phyloP scores from a whole-genome alignment of 257 asterid genomes.

The Solanum virginianum region DNA sequence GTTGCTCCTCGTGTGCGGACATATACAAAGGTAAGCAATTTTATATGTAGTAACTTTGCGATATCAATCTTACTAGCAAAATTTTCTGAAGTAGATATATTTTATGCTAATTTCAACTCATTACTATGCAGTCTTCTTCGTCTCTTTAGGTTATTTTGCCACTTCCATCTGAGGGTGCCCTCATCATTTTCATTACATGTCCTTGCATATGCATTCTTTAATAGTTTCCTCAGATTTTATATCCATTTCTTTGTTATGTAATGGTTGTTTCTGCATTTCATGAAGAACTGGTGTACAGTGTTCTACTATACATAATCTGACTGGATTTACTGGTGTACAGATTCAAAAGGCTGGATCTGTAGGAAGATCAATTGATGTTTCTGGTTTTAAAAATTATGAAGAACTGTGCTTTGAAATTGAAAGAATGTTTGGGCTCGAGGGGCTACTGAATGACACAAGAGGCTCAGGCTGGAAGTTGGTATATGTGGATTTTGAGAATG shows the following conservation, averaged over 20 bases:
- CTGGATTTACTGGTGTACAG: constrained; percentile 13
- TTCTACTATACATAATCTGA: neutral
- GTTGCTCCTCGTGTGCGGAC: constrained; percentile 67
- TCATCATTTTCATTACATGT: neutral
- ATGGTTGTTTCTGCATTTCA: neutral
- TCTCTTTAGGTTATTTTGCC: neutral
- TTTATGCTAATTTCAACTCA: neutral
- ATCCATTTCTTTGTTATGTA: neutral
- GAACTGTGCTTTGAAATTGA: constrained; percentile 73
- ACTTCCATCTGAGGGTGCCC: neutral
- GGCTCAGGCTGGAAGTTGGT: constrained; percentile 90
- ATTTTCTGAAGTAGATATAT: neutral
- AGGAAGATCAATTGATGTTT: constrained; percentile 89
- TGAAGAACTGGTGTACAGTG: too few species aligned
- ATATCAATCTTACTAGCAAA: neutral
- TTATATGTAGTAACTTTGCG: neutral
- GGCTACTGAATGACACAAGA: constrained; percentile 57
- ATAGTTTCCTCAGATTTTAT: neutral
- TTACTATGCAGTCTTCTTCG: neutral
- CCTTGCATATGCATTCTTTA: neutral
- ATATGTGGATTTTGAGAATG: constrained; percentile 83
- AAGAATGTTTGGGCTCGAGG: constrained; percentile 82
- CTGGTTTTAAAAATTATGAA: constrained; percentile 57
- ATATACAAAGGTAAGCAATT: constrained; percentile 54
- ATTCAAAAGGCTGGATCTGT: constrained; percentile 90